A percentile compares a stretch with the other conserved stretches of the same genome.
These are phyloP conservation scores for Endocalyx cinctus DNA, from an alignment of 2,329 filamentous ascomycete genomes.

Conservation along the genomic window DNA sequence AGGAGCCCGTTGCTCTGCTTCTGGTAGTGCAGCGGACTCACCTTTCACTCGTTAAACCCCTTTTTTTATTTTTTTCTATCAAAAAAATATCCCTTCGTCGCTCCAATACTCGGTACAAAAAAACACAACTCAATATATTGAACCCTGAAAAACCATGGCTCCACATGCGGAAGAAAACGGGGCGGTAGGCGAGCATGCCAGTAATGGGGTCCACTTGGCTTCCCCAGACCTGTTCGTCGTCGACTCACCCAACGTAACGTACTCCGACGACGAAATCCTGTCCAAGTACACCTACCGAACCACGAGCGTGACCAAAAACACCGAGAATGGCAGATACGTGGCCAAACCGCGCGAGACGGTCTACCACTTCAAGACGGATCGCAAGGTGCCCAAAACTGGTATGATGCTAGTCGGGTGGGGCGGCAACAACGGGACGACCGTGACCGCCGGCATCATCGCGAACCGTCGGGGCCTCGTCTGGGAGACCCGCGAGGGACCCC, in stretches of 20 bases:
- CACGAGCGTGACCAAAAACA: slow-evolving; percentile 68
- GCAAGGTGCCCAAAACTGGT: slow-evolving; percentile 86
- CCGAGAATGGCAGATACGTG: slow-evolving; percentile 65
- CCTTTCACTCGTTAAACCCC: slow-evolving; percentile 51
- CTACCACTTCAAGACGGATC: slow-evolving; percentile 97
- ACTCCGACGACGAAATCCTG: slow-evolving; percentile 82
- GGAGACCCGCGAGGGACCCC: slow-evolving; percentile 89
- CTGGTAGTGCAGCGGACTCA: slow-evolving; percentile 75
- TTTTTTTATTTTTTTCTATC: no score
- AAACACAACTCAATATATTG: slow-evolving; percentile 7
- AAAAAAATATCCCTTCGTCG: no score
- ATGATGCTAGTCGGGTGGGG: slow-evolving; percentile 98
- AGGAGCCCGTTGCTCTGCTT: slow-evolving; percentile 89
- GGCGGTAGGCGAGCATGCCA: slow-evolving; percentile 24
- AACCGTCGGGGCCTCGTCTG: slow-evolving; percentile 82
- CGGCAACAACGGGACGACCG: slow-evolving; percentile 96
- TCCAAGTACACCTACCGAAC: slow-evolving; percentile 97
- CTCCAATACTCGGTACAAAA: slow-evolving; percentile 21
- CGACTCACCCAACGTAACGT: slow-evolving; percentile 85
- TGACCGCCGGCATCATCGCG: slow-evolving; percentile 94
- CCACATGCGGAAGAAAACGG: slow-evolving; percentile 71
- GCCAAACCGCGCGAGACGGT: slow-evolving; percentile 82
- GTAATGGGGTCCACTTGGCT: no score
- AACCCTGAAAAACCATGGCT: slow-evolving; percentile 63
- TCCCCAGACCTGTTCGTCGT: slow-evolving; percentile 68